Evolutionary conservation across 345 rosid genomes (phyloP), one percentile per base, ranked within the genome.

Genomic region (Pugionium cornutum): DNA sequence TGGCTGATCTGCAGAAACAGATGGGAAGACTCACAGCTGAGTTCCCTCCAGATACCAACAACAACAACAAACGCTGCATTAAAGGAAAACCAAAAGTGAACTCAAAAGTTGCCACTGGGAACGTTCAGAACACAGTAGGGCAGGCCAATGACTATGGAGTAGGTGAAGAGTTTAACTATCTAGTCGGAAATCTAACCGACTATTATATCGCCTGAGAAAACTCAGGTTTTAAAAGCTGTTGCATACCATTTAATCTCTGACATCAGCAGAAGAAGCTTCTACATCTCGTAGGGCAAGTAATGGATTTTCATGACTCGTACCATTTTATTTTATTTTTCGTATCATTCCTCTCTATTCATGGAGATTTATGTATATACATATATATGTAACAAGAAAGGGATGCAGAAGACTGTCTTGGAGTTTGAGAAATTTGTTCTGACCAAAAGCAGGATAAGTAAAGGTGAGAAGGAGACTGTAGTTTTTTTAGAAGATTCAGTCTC

Each of bases 21-120:
- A 94, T 91, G 97, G 91, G 92, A 70, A 85, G 89, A 74, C 92
- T 94, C 42, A 76, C 88, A 1, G 92, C 96, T 3, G 97, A 91
- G 77, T 90, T 90, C 58, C 95, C 96, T 9, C 59, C 84, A 0
- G 92, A 33, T 46, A 85, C 75, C 76, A 31, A 33, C 49, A 55
- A 64, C 67, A 69, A 66, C 73, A 86, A 79, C 80, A 90, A 90
- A 72, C 96, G 92, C 49, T 62, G 78, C 28, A 76, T 81, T 58
- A 88, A 85, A 66, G 96, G 87, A 44, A 80, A 89, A 58, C 75
- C 84, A 58, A 90, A 83, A 70, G 68, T 82, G 62, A 83, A 73
- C 62, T 59, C 80, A 3, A 90, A 88, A 75, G 79, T 59, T 4
- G 75, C 58, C 1, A 69, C 74, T 0, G 67, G 45, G 31, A 82